Base-by-base conservation (phyloP, 192 early-diverging fungal genomes). In the Neocallimastix lanati region DNA sequence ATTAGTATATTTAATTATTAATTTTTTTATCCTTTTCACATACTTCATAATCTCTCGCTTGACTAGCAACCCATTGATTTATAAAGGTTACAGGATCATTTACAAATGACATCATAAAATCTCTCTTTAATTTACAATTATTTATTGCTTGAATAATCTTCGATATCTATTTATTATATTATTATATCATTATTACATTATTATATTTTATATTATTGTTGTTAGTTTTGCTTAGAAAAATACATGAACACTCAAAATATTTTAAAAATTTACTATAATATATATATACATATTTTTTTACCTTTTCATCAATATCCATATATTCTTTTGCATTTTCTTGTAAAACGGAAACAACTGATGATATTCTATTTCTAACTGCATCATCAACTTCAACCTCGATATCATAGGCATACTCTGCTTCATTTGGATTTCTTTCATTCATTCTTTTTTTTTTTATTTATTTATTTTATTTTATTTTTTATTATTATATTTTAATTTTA, bases 1-100 rank as follows among this genome's bases (percentile, higher is more conserved):
- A n/a, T n/a, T n/a, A n/a, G 33, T 7, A 35, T 35, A 35, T 35
- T 35, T 7, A 7, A 35, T 7, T 7, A 35, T 35, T 35, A 35
- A 25, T 14, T 30, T 84, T 50, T 76, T 84, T 83, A 33, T 83
- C 77, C 9, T 85, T 76, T 86, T 76, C 18, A 87, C 84, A 11
- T 29, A 94, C 92, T 85, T 97, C 95, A 79, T 98, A 84, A 86
- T 99, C 97, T 77, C 94, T 88, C 80, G 91, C 93, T 88, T 99
- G 97, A 83, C 92, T 92, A 16, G 92, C 93, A 30, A 97, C 88
- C 96, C 96, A 99, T 77, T 93, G 89, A 80, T 96, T 94, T 78
- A 96, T 89, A 84, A 97, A 98, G 76, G 91, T 92, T 36, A 92
- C 91, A 0, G 97, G 96, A 76, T 95, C 91, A 29, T 91, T 85